A percentile compares a stretch with the other conserved stretches of the same genome.
phyloP scores from a whole-genome alignment of 352 stramenopile genomes.

The Globisporangium ultimum region DNA sequence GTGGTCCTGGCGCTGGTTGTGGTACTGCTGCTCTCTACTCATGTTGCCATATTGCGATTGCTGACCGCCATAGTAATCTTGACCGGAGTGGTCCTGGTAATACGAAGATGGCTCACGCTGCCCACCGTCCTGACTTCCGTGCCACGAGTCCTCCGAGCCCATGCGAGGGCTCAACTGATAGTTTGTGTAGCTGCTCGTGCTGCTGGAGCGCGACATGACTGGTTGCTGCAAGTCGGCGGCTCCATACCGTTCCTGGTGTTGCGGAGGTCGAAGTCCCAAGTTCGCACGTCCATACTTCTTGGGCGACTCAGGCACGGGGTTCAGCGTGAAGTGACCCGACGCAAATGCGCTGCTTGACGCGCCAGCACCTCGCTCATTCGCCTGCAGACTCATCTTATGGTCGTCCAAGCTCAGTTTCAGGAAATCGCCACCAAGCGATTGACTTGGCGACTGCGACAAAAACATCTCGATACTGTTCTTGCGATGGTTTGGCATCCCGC shows the following conservation, averaged over 20 bases:
- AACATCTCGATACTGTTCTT: constrained; percentile 90
- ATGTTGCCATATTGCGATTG: constrained; percentile 6
- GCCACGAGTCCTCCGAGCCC: constrained; percentile 48
- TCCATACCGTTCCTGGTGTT: constrained; percentile 27
- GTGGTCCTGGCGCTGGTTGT: constrained; percentile 37
- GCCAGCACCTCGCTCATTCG: constrained; percentile 17
- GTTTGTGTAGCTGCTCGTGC: constrained; percentile 26
- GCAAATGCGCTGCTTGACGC: constrained; percentile 24
- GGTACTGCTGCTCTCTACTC: constrained; percentile 15
- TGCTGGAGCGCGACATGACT: constrained; percentile 37
- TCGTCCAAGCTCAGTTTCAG: constrained; percentile 74
- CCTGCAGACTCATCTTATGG: constrained; percentile 38
- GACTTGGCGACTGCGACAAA: constrained; percentile 77
- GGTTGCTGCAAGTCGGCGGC: constrained; percentile 22
- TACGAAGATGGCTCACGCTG: constrained; percentile 20
- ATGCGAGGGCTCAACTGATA: constrained; percentile 47
- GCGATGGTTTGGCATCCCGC: constrained; percentile 36
- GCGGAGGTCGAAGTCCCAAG: constrained; percentile 12
- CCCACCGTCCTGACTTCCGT: constrained; percentile 38
- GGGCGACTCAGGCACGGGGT: constrained; percentile 37
- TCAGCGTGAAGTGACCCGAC: constrained; percentile 49
- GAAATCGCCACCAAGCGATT: constrained; percentile 74
- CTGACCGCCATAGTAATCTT: constrained; percentile 38
- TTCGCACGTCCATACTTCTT: constrained; percentile 28
- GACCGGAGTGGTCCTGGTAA: constrained; percentile 35